Conservation (phyloP, 192 early-diverging fungal species). For the Thamnidium elegans region DNA sequence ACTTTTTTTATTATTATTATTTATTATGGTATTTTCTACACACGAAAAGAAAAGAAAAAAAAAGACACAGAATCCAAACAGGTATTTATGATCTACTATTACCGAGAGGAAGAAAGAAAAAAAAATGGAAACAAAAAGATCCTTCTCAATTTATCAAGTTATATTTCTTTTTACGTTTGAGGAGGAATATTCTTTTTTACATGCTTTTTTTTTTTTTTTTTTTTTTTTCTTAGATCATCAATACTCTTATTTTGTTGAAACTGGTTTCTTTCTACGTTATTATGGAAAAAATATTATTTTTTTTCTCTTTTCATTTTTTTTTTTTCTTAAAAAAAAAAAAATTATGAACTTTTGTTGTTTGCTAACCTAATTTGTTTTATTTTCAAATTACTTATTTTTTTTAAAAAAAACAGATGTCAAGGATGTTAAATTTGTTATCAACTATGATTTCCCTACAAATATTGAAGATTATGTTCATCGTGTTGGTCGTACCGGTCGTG, state of each 20-base stretch:
- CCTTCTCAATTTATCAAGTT: background rate
- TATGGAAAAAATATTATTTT: background rate
- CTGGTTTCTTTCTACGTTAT: background rate
- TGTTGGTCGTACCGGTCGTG: constrained; percentile 96
- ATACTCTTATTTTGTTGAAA: too few species aligned
- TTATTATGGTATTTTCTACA: too few species aligned
- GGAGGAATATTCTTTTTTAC: constrained; percentile 13
- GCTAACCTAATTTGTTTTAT: too few species aligned
- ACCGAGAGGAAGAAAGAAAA: background rate
- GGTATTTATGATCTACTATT: background rate
- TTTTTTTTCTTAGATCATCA: too few species aligned
- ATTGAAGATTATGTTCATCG: constrained; percentile 90
- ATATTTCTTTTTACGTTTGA: constrained; percentile 9
- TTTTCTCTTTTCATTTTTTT: constrained; percentile 18
- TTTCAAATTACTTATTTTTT: background rate
- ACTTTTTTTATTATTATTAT: background rate
- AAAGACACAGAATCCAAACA: background rate
- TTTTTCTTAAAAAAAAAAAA: constrained; percentile 22
- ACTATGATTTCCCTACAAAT: constrained; percentile 92
- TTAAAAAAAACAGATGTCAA: constrained; percentile 63
- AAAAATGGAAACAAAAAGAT: background rate
- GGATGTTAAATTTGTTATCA: constrained; percentile 97
- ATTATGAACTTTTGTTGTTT: too few species aligned
- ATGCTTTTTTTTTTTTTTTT: too few species aligned
- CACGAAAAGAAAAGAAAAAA: background rate